Percentiles rank a stretch among this genome's conserved stretches.
Evolutionary conservation across 192 early-diverging fungal genomes (phyloP).

Genomic region (Mortierella claussenii): DNA sequence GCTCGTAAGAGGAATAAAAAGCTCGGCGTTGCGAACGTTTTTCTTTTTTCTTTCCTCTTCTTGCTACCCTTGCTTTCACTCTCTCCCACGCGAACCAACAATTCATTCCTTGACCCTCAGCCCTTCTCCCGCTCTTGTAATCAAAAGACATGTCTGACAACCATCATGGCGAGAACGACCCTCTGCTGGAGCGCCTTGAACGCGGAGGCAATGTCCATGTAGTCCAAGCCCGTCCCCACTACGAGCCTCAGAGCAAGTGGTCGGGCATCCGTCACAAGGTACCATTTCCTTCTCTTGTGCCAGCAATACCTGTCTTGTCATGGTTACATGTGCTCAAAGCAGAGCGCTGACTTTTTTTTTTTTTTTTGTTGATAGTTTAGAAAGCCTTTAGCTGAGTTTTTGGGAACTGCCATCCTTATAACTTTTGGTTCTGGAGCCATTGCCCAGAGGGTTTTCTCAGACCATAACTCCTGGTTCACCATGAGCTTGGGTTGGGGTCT

Average conservation of each 20-base stretch:
- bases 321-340: too few relatives aligned
- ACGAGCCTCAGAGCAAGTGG: slow-evolving; percentile 41
- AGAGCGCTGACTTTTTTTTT: neutral
- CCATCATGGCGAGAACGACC: slow-evolving; percentile 39
- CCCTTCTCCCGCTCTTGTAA: too few relatives aligned
- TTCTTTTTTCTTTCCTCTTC: too few relatives aligned
- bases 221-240: neutral
- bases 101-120: slow-evolving; percentile 1
- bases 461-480: slow-evolving; percentile 54
- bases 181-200: slow-evolving; percentile 46
- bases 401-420: slow-evolving; percentile 76
- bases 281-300: too few relatives aligned
- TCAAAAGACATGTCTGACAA: slow-evolving; percentile 4
- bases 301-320: too few relatives aligned
- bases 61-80: neutral
- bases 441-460: slow-evolving; percentile 54
- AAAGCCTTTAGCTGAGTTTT: slow-evolving; percentile 75
- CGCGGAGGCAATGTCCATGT: slow-evolving; percentile 5
- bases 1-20: too few relatives aligned
- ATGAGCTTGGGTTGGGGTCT: slow-evolving; percentile 72
- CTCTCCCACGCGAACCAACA: too few relatives aligned
- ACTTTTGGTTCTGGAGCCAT: slow-evolving; percentile 75
- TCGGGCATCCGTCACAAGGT: slow-evolving; percentile 50
- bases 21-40: too few relatives aligned
- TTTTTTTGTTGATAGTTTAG: slow-evolving; percentile 21